Base-by-base conservation (phyloP, 345 rosid genomes). In the Salix dunnii region DNA sequence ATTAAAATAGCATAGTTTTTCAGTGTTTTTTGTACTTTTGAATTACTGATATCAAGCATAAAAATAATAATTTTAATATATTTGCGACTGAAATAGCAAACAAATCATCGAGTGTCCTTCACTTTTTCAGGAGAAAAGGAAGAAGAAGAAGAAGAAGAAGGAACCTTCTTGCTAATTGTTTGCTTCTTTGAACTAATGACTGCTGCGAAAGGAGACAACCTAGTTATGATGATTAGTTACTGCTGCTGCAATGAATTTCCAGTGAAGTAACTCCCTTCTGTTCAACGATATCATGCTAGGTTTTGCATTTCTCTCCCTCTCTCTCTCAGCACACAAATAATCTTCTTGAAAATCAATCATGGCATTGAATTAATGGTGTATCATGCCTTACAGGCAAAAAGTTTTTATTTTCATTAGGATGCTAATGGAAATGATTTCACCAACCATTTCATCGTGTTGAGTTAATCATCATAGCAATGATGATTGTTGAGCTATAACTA, bases 151-250 rank as follows among this genome's bases (percentile, higher is more conserved):
- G 35, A 4, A 28, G 12, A 48, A 74, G 28, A 9, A 23, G 11
- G 42, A 40, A 62, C 75, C 81, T 83, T 35, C 63, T 70, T 71
- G 12, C 46, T 73, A 74, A 79, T 84, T 78, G 75, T 83, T 53
- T 79, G 84, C 69, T 71, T 10, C 18, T 48, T 79, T 77, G 87
- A 76, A 82, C 79, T 76, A 35, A 73, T 68, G 46, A 67, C 70
- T 77, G 5, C 61, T 71, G 46, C 25, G 70, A 49, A 78, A 65
- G 25, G 62, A 78, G 84, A 82, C 83, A 81, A 83, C 73, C 33
- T 72, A 51, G 67, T 71, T 66, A 74, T 80, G 69, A 84, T 82
- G 67, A 43, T 66, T 61, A 14, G 48, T 61, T 67, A 73, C 33
- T 62, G 48, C 13, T 3, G 12, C 28, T 65, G 60, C 46, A 64